phyloP scores from a whole-genome alignment of 495 filamentous ascomycete genomes.

The Xylaria castorea region DNA sequence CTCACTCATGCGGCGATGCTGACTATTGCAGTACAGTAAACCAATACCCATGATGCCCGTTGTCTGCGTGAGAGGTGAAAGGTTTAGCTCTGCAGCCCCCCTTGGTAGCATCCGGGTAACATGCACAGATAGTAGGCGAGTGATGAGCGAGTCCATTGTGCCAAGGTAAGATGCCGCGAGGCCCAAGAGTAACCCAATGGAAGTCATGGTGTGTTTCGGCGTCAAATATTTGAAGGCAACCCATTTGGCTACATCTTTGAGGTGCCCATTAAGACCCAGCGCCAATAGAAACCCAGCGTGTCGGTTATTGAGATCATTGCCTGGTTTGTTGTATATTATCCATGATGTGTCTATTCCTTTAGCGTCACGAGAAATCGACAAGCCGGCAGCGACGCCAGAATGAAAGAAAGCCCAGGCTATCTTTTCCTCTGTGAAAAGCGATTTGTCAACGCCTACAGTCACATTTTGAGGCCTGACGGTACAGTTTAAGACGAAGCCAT shows the following conservation, averaged over 20 bases:
- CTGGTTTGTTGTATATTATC: slow-evolving; percentile 97
- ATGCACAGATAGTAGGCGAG: slow-evolving; percentile 95
- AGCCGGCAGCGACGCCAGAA: slow-evolving; percentile 85
- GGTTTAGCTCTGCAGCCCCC: slow-evolving; percentile 90
- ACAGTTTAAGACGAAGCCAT: slow-evolving; percentile 86
- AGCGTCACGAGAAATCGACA: slow-evolving; percentile 87
- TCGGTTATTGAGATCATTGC: slow-evolving; percentile 82
- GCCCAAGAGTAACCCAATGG: slow-evolving; percentile 90
- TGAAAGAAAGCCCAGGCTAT: slow-evolving; percentile 99
- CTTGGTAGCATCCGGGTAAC: slow-evolving; percentile 91
- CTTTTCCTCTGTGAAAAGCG: slow-evolving; percentile 88
- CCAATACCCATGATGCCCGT: slow-evolving; percentile 98
- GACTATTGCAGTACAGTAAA: slow-evolving; percentile 90
- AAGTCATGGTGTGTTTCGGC: slow-evolving; percentile 98
- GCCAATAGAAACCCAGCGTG: slow-evolving; percentile 94
- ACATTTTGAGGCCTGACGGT: slow-evolving; percentile 90
- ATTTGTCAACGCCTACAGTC: slow-evolving; percentile 85
- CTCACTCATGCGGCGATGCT: slow-evolving; percentile 98
- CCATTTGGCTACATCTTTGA: slow-evolving; percentile 94
- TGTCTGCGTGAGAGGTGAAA: slow-evolving; percentile 93
- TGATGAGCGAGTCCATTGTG: slow-evolving; percentile 95
- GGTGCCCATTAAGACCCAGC: slow-evolving; percentile 92
- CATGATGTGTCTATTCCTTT: slow-evolving; percentile 97
- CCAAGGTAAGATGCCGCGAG: slow-evolving; percentile 92
- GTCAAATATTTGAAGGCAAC: slow-evolving; percentile 98